phyloP scores from a whole-genome alignment of 176 grass and related monocot species.

The Rhipidocladum racemiflorum region DNA sequence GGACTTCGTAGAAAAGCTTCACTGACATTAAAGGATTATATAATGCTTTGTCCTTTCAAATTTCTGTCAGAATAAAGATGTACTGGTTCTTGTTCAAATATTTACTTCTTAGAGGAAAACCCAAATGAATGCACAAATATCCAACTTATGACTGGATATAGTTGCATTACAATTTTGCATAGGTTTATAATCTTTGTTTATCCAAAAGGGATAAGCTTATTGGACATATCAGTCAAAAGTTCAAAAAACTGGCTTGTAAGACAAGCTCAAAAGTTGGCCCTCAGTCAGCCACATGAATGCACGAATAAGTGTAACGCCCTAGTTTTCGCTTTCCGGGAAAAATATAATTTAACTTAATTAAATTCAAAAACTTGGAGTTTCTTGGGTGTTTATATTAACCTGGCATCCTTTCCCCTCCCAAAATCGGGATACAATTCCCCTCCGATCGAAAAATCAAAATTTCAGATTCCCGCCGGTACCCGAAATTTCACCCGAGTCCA shows the following conservation, averaged over 20 bases:
- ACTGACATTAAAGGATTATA: slow-evolving; percentile 2
- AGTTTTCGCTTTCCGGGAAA: too few relatives aligned
- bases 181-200: neutral
- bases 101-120: neutral
- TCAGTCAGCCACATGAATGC: neutral
- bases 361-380: too few relatives aligned
- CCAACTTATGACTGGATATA: neutral
- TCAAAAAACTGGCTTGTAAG: neutral
- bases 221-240: neutral
- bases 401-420: too few relatives aligned
- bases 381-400: too few relatives aligned
- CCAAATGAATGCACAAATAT: neutral
- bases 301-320: too few relatives aligned
- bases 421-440: too few relatives aligned
- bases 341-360: too few relatives aligned
- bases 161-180: neutral
- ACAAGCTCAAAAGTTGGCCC: neutral
- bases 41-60: neutral
- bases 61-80: neutral
- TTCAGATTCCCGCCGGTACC: too few relatives aligned
- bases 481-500: too few relatives aligned
- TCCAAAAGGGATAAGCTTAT: neutral
- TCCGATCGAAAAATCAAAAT: too few relatives aligned
- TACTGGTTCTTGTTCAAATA: neutral
- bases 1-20: neutral